phyloP scores from a whole-genome alignment of 2,329 filamentous ascomycete genomes.

The Penicillium fuscoglaucum region DNA sequence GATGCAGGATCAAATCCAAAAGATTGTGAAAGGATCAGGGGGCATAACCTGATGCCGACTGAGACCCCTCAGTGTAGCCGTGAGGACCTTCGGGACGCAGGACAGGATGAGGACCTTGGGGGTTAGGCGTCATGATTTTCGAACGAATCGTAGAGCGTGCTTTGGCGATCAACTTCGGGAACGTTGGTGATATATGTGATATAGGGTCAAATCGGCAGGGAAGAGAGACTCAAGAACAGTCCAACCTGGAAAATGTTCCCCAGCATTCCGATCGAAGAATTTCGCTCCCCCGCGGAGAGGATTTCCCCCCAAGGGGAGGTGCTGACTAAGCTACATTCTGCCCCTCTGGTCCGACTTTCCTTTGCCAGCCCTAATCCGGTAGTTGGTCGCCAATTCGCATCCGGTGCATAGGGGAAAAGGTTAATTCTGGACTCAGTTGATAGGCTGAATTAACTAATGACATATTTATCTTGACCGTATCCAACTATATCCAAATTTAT shows the following conservation, averaged over 20 bases:
- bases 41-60: slow-evolving; percentile 3
- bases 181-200: not conserved
- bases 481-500: not conserved
- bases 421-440: not conserved
- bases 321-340: slow-evolving; percentile 10
- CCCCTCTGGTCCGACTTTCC: slow-evolving; percentile 2
- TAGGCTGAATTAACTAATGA: not conserved
- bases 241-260: not conserved
- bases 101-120: slow-evolving; percentile 36
- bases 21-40: slow-evolving; percentile 8
- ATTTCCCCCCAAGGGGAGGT: not conserved
- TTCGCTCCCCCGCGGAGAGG: slow-evolving; percentile 1
- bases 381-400: not conserved
- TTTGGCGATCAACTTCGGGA: slow-evolving; percentile 12
- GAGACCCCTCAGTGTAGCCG: slow-evolving; percentile 5
- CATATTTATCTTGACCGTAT: not conserved
- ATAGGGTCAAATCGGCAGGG: not conserved
- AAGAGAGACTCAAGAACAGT: not conserved
- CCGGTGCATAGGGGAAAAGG: not conserved
- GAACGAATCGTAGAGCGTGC: slow-evolving; percentile 15
- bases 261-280: slow-evolving; percentile 11
- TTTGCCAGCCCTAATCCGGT: not conserved
- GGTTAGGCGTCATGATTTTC: slow-evolving; percentile 26
- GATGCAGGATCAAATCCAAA: slow-evolving; percentile 2
- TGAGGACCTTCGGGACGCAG: slow-evolving; percentile 21